Evolutionary conservation across 106 monocot species (phyloP).

Genomic region (Dactylorhiza incarnata): DNA sequence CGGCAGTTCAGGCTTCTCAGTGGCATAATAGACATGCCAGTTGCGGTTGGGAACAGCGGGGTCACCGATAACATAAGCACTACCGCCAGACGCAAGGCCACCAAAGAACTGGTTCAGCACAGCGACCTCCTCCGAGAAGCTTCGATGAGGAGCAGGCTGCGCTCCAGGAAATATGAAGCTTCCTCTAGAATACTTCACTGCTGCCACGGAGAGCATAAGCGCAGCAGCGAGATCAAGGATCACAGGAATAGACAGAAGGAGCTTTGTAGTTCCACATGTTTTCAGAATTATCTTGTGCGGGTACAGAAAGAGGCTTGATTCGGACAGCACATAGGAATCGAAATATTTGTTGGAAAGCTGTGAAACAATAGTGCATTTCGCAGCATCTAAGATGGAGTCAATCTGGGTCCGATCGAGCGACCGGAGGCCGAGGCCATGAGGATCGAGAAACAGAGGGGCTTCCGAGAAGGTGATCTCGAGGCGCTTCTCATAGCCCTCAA

Average conservation of each 20-base stretch:
- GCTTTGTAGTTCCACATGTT: constrained; percentile 91
- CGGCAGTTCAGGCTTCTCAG: constrained; percentile 38
- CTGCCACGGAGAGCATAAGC: constrained; percentile 32
- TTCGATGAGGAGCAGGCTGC: constrained; percentile 78
- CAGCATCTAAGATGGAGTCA: constrained; percentile 61
- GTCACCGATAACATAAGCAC: constrained; percentile 65
- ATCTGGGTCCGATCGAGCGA: constrained; percentile 56
- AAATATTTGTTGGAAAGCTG: constrained; percentile 73
- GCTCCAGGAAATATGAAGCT: constrained; percentile 75
- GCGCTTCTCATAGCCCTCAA: constrained; percentile 96
- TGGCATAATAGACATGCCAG: constrained; percentile 94
- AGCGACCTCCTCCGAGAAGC: constrained; percentile 73
- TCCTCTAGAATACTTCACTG: constrained; percentile 80
- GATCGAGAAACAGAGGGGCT: constrained; percentile 46
- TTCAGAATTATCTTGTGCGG: constrained; percentile 77
- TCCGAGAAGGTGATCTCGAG: constrained; percentile 75
- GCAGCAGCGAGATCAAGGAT: constrained; percentile 53
- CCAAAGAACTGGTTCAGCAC: constrained; percentile 60
- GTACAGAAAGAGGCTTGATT: constrained; percentile 82
- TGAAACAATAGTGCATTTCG: constrained; percentile 69
- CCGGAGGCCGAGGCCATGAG: constrained; percentile 52
- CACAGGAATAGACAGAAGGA: constrained; percentile 56
- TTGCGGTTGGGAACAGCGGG: constrained; percentile 35
- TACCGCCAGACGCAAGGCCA: constrained; percentile 38
- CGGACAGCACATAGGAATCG: constrained; percentile 91